Evolutionary conservation across 1,284 basidiomycete genomes (phyloP), one percentile per base, ranked within the genome.

Genomic region (Fistulina hepatica): DNA sequence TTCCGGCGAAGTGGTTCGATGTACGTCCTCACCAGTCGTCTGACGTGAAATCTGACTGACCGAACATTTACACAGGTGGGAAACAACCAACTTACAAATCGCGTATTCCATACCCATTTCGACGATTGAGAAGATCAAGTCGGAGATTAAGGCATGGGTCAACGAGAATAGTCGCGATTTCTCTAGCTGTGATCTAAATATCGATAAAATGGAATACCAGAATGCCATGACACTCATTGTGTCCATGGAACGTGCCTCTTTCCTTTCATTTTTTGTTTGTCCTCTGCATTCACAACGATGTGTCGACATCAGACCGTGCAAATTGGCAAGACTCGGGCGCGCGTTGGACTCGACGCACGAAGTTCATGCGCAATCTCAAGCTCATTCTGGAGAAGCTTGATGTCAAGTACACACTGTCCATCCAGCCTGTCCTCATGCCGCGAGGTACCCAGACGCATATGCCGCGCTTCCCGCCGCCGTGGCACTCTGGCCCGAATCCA

Each of bases 261-360:
- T n/a, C 2, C 4, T 26, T 15, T 25, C 21, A 24, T 21, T 16
- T 27, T 21, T 16, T 19, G 33, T 7, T 21, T n/a, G 19, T 27
- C n/a, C 3, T 25, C 17, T 7, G 6, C 25, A 24, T 7, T 30
- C 8, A 30, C 15, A 11, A 40, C 38, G 36, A 16, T 20, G 21
- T 46, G 30, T 25, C 19, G n/a, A 16, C 30, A 12, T n/a, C 43
- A 80, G 78, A 83, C 56, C 75, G 78, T 40, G 68, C 77, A 26
- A 86, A 86, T 53, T 89, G 84, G 84, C 85, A 89, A 55, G 82
- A 88, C 48, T 89, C 85, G 84, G 82, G 81, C 37, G 81, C 73
- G 10, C 68, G 84, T 40, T 88, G 78, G 80, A 63, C 60, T 8
- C 71, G 80, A 31, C 73, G 80, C 44, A 84, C 71, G 9, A 62